Evolutionary conservation across 2,329 filamentous ascomycete genomes (phyloP).

Genomic region (Endoconidiophora polonica): DNA sequence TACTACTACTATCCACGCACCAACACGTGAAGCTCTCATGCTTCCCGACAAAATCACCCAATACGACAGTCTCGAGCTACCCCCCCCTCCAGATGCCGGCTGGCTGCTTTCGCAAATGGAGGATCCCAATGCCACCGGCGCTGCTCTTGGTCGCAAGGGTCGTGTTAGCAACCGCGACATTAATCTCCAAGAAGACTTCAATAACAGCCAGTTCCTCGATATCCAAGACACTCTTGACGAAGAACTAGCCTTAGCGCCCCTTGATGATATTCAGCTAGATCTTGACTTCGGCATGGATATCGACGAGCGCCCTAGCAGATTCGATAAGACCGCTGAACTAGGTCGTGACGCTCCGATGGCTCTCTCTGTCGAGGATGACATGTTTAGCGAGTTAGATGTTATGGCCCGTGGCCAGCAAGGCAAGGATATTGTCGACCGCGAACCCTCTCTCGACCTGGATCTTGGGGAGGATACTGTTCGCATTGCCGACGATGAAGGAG

Average conservation of each 20-base stretch:
- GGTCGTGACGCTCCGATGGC: conserved; percentile 69
- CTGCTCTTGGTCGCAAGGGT: conserved; percentile 37
- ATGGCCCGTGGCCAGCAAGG: conserved; percentile 36
- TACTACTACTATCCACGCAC: conserved; percentile 62
- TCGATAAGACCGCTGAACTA: conserved; percentile 51
- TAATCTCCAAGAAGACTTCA: conserved; percentile 51
- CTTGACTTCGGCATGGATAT: conserved; percentile 61
- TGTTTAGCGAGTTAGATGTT: conserved; percentile 47
- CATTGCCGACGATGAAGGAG: conserved; percentile 47
- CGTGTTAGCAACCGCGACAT: conserved; percentile 46
- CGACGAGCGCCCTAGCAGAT: conserved; percentile 40
- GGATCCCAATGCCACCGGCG: conserved; percentile 33
- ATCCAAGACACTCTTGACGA: conserved; percentile 44
- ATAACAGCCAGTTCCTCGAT: conserved; percentile 67
- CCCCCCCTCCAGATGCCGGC: conserved; percentile 77
- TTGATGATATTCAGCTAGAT: conserved; percentile 54
- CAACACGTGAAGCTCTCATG: conserved; percentile 72
- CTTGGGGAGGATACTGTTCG: conserved; percentile 37
- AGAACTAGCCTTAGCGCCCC: conserved; percentile 35
- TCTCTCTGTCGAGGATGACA: conserved; percentile 50
- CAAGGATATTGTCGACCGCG: conserved; percentile 29
- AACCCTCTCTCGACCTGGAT: conserved; percentile 37
- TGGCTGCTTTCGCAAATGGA: conserved; percentile 65
- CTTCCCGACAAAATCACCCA: conserved; percentile 87
- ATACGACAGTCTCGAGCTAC: conserved; percentile 58